Percentiles rank a stretch among this genome's conserved stretches.
Conservation (phyloP, 306 rosid genomes). For the Gillenia trifoliata region DNA sequence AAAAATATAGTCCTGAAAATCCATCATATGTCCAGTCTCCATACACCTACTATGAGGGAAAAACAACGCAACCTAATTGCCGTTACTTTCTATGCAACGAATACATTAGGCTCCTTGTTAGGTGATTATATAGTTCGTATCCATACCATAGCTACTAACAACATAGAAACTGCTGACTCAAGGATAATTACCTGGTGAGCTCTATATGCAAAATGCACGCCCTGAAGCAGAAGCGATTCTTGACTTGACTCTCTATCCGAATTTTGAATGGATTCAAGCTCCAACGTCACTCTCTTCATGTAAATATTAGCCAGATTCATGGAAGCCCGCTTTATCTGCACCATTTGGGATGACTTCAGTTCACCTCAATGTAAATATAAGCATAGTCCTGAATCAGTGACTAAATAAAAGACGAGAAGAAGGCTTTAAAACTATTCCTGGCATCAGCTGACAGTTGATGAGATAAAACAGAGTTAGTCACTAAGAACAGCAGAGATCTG, state of each 20-base stretch:
- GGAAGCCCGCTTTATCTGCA: conserved; percentile 80
- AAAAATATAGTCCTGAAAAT: background rate
- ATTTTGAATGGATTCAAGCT: conserved; percentile 57
- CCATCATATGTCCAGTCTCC: background rate
- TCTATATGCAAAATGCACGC: conserved; percentile 74
- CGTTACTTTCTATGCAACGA: background rate
- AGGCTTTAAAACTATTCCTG: background rate
- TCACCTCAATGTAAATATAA: background rate
- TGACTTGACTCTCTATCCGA: conserved; percentile 76
- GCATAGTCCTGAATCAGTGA: background rate
- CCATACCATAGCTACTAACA: background rate
- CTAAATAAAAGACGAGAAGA: background rate
- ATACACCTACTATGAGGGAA: background rate
- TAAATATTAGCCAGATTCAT: conserved; percentile 76
- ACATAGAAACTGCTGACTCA: background rate
- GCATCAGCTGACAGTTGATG: background rate
- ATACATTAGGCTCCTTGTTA: background rate
- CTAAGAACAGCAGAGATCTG: background rate
- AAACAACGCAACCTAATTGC: background rate
- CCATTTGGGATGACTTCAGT: conserved; percentile 8
- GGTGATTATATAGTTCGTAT: background rate
- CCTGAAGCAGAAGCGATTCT: conserved; percentile 91
- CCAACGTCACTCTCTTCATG: conserved; percentile 81
- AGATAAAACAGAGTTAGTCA: background rate
- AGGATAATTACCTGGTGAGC: conserved; percentile 80